Evolutionary conservation across 495 filamentous ascomycete species (phyloP).

Genomic region (Penicillium egyptiacum): DNA sequence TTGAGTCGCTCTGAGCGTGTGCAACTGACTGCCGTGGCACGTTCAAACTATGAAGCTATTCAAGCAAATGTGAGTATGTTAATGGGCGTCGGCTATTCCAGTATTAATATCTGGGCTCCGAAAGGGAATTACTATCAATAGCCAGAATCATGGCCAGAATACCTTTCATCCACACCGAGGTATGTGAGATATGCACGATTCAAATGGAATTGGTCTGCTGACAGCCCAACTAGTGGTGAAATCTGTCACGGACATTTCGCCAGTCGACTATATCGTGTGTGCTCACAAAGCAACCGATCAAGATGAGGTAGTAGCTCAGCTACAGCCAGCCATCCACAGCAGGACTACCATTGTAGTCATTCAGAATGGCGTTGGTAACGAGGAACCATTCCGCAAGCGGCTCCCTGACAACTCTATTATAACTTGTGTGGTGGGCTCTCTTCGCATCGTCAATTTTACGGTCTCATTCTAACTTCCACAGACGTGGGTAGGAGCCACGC

Average conservation of each 20-base stretch:
- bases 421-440: constrained; percentile 51
- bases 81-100: background rate
- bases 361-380: constrained; percentile 71
- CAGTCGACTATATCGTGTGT: constrained; percentile 48
- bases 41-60: constrained; percentile 53
- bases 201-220: background rate
- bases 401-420: constrained; percentile 58
- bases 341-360: constrained; percentile 58
- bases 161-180: constrained; percentile 41
- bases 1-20: constrained; percentile 41
- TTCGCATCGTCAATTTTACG: background rate
- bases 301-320: constrained; percentile 28
- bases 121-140: constrained; percentile 48
- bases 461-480: constrained; percentile 15
- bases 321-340: constrained; percentile 40
- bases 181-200: constrained; percentile 9
- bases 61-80: constrained; percentile 33
- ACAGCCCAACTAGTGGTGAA: constrained; percentile 37
- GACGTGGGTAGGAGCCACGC: constrained; percentile 53
- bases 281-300: constrained; percentile 54
- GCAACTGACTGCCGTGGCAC: constrained; percentile 50
- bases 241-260: constrained; percentile 38
- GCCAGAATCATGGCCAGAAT: constrained; percentile 49
- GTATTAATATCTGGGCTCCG: background rate
- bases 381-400: constrained; percentile 57